Percentiles rank a stretch among this genome's conserved stretches.
Conservation (phyloP, 2,329 filamentous ascomycete genomes). For the Paracoccidioides lutzii region DNA sequence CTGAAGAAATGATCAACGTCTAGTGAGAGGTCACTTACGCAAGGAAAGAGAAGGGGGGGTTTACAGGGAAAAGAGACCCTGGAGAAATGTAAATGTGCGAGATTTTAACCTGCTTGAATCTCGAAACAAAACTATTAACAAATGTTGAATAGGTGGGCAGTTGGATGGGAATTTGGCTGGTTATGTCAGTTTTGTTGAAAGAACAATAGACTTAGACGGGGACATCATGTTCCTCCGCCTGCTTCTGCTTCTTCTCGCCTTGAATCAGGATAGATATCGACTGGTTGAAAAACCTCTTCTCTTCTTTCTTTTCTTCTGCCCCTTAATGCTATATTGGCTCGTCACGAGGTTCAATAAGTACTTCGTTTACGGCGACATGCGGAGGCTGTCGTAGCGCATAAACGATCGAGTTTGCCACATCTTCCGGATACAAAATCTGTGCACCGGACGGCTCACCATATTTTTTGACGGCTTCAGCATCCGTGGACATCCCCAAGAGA, state of each 20-base stretch:
- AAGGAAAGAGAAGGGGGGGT: background rate
- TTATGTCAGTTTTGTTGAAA: conserved; percentile 1
- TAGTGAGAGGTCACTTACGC: too few species aligned
- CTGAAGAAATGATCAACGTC: too few species aligned
- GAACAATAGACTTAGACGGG: background rate
- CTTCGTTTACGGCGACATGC: conserved; percentile 68
- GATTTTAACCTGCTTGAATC: background rate
- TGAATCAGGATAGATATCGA: background rate
- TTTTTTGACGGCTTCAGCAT: conserved; percentile 63
- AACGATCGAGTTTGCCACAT: conserved; percentile 60
- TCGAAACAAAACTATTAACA: background rate
- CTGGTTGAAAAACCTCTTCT: background rate
- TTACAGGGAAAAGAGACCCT: background rate
- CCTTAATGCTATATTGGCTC: conserved; percentile 49
- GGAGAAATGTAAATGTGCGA: background rate
- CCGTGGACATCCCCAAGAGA: conserved; percentile 60
- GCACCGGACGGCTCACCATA: conserved; percentile 64
- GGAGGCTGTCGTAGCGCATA: conserved; percentile 62
- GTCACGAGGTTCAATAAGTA: conserved; percentile 64
- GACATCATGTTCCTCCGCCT: background rate
- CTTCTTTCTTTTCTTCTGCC: background rate
- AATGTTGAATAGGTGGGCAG: background rate
- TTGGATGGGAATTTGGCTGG: background rate
- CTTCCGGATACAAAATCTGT: conserved; percentile 58
- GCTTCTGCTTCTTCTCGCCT: background rate